Base-by-base conservation (phyloP, 768 basidiomycete species). In the Leccinum longicurvipes region DNA sequence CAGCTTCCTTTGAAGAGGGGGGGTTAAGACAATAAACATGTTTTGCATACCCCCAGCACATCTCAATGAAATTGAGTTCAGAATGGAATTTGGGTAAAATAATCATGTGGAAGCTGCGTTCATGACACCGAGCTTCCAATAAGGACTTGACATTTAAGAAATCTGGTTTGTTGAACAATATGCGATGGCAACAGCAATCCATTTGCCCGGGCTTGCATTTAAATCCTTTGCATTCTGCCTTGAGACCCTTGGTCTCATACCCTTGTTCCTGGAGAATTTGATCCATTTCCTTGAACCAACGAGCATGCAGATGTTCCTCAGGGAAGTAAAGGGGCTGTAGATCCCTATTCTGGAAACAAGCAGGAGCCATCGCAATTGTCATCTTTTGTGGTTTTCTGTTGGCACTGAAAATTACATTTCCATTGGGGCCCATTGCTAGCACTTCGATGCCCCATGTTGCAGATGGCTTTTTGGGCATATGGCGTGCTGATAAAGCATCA, bases 401-500 rank as follows among this genome's bases (percentile, higher is more conserved):
- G 19, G 42, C 2, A 0, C 29, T 23, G 21, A 21, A 19, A 32
- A 58, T 32, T 19, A 19, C 14, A 15, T 54, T 61, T 23, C 60
- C 55, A 28, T 60, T 51, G 15, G 52, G 60, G 2, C 68, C 60
- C 28, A 3, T 21, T 23, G 28, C 27, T 6, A 54, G 29, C 1
- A 58, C 39, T 0, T 54, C 53, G 27, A 57, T 48, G 12, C 57
- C 59, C 53, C 59, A 54, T 9, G 27, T 53, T 8, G 39, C 27
- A 44, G 8, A 57, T 55, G 36, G 36, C 4, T 6, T 49, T 36
- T 66, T 65, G 2, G 64, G 61, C 63, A 68, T 67, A 15, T 66
- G 32, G 14, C 47, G 45, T 17, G 65, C 61, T n/a, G 61, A 67
- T 19, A 64, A 53, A n/a, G 65, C 56, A 58, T 67, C 53, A 45